These are phyloP conservation scores for Flammula alnicola DNA, from an alignment of 1,284 basidiomycete species.

Conservation along the genomic window DNA sequence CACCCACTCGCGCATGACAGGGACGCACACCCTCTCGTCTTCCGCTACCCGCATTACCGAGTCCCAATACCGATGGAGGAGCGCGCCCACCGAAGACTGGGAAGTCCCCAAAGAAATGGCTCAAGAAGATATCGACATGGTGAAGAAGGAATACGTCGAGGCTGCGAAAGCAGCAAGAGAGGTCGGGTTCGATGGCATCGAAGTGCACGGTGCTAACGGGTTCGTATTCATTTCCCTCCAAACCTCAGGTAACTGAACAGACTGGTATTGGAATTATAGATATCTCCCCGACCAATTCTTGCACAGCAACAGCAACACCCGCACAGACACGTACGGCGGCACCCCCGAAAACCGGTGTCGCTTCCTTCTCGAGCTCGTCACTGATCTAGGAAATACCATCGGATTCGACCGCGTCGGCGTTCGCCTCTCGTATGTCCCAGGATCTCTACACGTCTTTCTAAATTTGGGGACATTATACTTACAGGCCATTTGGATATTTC, in stretches of 20 bases:
- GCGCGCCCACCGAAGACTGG: conserved; percentile 30
- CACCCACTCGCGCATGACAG: conserved; percentile 34
- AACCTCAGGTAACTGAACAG: too few relatives aligned
- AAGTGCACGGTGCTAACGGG: conserved; percentile 26
- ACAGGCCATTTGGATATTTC: conserved; percentile 21
- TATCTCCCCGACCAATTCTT: conserved; percentile 27
- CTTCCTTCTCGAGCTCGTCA: conserved; percentile 23
- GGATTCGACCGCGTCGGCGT: conserved; percentile 25
- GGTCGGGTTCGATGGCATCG: conserved; percentile 21
- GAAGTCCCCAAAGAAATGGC: conserved; percentile 36
- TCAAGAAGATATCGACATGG: conserved; percentile 22
- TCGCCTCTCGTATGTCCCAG: conserved; percentile 25
- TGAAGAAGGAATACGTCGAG: conserved; percentile 25
- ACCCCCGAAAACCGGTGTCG: conserved; percentile 25
- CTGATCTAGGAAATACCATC: conserved; percentile 21
- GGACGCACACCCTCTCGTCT: conserved; percentile 39
- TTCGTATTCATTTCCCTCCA: conserved; percentile 1
- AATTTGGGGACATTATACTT: too few relatives aligned
- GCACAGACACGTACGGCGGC: conserved; percentile 27
- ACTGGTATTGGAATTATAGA: too few relatives aligned
- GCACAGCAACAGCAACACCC: conserved; percentile 23
- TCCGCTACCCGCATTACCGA: conserved; percentile 29
- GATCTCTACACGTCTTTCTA: conserved; percentile 1
- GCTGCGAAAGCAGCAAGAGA: conserved; percentile 16
- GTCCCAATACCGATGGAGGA: not conserved